phyloP scores from a whole-genome alignment of 305 asterid genomes.

The Euphrasia arctica region DNA sequence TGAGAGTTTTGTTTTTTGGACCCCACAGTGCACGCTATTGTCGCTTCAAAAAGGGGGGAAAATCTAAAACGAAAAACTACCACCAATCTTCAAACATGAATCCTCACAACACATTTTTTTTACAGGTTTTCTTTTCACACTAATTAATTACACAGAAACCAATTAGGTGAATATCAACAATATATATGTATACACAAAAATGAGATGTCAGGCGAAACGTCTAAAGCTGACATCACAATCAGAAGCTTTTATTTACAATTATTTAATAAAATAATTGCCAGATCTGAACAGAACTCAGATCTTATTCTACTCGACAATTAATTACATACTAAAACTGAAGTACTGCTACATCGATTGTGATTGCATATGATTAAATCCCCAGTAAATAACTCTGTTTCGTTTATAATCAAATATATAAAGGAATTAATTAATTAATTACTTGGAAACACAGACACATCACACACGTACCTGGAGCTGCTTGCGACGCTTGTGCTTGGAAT shows the following conservation, averaged over 20 bases:
- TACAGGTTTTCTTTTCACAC: too few relatives aligned
- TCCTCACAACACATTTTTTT: too few relatives aligned
- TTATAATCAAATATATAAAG: not conserved
- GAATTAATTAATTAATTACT: not conserved
- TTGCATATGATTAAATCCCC: not conserved
- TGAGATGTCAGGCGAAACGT: conserved; percentile 30
- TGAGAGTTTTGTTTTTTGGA: too few relatives aligned
- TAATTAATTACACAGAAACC: not conserved
- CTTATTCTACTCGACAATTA: conserved; percentile 10
- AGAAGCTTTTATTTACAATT: not conserved
- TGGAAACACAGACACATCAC: not conserved
- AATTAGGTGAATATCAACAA: not conserved
- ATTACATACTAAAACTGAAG: not conserved
- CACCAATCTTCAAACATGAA: too few relatives aligned
- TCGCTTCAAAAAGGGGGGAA: too few relatives aligned
- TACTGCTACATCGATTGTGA: not conserved
- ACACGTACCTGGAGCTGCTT: conserved; percentile 62
- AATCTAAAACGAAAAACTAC: too few relatives aligned
- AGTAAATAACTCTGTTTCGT: not conserved
- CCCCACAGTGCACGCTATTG: too few relatives aligned
- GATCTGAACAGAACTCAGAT: conserved; percentile 29
- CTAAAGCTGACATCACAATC: conserved; percentile 5
- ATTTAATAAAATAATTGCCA: conserved; percentile 2
- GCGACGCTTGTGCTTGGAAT: conserved; percentile 62
- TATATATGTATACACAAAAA: not conserved